Evolutionary conservation across 2,329 filamentous ascomycete species (phyloP).

Genomic region (Albifimbria verrucaria): DNA sequence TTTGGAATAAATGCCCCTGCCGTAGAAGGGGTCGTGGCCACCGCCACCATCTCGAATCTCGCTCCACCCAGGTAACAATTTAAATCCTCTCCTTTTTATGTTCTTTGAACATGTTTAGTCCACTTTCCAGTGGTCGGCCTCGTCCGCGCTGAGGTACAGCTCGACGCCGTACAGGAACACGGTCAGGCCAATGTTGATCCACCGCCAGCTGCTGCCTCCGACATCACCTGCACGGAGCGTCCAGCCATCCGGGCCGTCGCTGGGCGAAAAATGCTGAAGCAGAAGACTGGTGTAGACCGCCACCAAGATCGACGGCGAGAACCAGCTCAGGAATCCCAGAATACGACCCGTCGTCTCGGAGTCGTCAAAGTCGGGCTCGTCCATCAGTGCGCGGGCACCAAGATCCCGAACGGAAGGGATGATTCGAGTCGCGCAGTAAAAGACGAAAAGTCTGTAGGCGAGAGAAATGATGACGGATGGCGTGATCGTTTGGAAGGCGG

Average conservation of each 20-base stretch:
- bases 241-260: conserved; percentile 72
- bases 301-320: conserved; percentile 90
- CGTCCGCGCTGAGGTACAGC: conserved; percentile 79
- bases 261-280: conserved; percentile 90
- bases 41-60: too few species aligned
- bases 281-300: conserved; percentile 94
- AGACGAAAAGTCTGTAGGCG: conserved; percentile 88
- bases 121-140: conserved; percentile 92
- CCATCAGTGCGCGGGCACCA: conserved; percentile 76
- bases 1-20: too few species aligned
- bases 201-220: conserved; percentile 85
- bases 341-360: conserved; percentile 77
- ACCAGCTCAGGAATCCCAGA: conserved; percentile 84
- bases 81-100: background rate
- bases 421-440: conserved; percentile 93
- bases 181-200: conserved; percentile 87
- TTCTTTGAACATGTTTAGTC: conserved; percentile 54
- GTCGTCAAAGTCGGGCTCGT: conserved; percentile 84
- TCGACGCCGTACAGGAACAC: conserved; percentile 91
- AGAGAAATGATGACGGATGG: conserved; percentile 95
- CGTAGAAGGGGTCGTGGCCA: too few species aligned
- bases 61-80: too few species aligned
- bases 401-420: conserved; percentile 90
- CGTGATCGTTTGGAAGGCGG: conserved; percentile 92
- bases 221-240: conserved; percentile 74